Percentiles rank a stretch among this genome's conserved stretches.
phyloP scores from a whole-genome alignment of 768 basidiomycete species.

The Panellus pusillus region DNA sequence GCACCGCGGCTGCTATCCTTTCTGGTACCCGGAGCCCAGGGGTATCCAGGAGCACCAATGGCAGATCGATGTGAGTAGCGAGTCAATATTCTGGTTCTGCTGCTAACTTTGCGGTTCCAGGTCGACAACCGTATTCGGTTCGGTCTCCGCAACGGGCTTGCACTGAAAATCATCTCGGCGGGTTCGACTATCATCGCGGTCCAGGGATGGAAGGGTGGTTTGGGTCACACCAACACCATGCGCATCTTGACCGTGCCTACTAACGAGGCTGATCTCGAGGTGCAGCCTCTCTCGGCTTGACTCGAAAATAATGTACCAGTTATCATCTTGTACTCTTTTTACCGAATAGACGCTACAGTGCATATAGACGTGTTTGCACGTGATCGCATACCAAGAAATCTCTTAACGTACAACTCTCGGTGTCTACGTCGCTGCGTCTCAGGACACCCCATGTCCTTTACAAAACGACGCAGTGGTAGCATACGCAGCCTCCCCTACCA shows the following conservation, averaged over 20 bases:
- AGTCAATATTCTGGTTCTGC: not conserved
- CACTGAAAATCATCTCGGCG: constrained; percentile 82
- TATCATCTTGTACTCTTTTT: constrained; percentile 7
- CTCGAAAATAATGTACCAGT: constrained; percentile 6
- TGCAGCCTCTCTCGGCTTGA: constrained; percentile 56
- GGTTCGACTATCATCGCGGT: constrained; percentile 91
- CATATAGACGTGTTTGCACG: no score
- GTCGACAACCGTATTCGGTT: constrained; percentile 90
- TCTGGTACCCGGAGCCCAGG: constrained; percentile 95
- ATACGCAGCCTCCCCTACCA: constrained; percentile 27
- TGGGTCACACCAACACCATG: constrained; percentile 93
- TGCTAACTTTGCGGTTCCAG: constrained; percentile 34
- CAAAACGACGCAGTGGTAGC: constrained; percentile 17
- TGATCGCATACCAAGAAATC: no score
- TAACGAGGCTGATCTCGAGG: constrained; percentile 72
- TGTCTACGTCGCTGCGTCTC: not conserved
- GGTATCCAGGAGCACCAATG: constrained; percentile 87
- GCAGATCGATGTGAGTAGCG: constrained; percentile 86
- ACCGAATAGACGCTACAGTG: not conserved
- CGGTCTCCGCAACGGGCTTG: constrained; percentile 81
- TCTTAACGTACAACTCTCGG: no score
- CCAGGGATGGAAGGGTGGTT: constrained; percentile 99
- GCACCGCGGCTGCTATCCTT: constrained; percentile 95
- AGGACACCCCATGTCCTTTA: constrained; percentile 25
- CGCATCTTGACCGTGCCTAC: constrained; percentile 84